Evolutionary conservation across 2,329 filamentous ascomycete species (phyloP).

Genomic region (Corniculantispora saksenae): DNA sequence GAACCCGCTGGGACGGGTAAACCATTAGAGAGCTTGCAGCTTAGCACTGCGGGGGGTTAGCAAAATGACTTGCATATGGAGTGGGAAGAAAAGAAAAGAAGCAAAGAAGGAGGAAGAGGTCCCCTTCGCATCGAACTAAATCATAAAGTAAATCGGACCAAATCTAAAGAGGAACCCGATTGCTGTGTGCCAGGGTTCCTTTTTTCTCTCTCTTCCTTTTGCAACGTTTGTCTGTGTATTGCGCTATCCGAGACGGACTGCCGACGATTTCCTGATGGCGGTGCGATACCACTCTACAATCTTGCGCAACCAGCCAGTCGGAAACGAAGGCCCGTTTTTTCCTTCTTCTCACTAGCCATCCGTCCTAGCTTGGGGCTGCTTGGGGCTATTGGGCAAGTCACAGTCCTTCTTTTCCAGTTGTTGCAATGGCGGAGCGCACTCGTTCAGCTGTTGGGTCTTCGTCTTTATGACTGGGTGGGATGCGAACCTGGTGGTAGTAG

Average conservation of each 20-base stretch:
- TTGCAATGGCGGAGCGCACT: too few species aligned
- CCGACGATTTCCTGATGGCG: too few species aligned
- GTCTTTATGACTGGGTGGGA: too few species aligned
- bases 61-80: neutral
- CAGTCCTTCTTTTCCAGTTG: too few species aligned
- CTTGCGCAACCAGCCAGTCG: neutral
- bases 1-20: neutral
- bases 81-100: neutral
- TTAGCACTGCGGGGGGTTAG: neutral
- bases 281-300: neutral
- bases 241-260: neutral
- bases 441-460: too few species aligned
- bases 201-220: neutral
- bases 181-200: too few species aligned
- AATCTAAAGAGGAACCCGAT: neutral
- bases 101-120: neutral
- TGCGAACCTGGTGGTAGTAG: too few species aligned
- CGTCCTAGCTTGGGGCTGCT: too few species aligned
- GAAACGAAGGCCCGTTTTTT: conserved; percentile 1
- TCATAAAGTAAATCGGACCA: conserved; percentile 12
- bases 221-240: neutral
- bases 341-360: too few species aligned
- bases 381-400: too few species aligned
- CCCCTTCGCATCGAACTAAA: conserved; percentile 8
- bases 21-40: too few species aligned